Percentiles rank a stretch among this genome's conserved stretches.
These are phyloP conservation scores for Linnemannia elongata DNA, from an alignment of 192 early-diverging fungal species.

Conservation along the genomic window DNA sequence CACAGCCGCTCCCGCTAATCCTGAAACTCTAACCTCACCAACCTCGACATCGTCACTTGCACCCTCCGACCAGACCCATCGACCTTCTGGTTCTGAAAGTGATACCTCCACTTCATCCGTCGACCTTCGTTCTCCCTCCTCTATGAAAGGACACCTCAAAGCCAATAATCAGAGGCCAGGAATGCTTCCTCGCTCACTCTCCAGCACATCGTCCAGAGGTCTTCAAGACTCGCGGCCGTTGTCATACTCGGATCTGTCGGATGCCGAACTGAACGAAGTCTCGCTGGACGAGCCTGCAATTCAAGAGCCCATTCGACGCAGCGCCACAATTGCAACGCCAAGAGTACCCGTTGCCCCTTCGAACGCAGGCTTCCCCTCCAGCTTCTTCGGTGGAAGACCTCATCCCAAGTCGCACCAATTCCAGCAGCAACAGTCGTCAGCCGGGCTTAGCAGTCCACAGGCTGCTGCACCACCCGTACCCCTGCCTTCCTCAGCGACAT, in stretches of 20 bases:
- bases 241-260: slow-evolving; percentile 35
- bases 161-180: neutral
- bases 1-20: neutral
- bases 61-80: neutral
- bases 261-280: slow-evolving; percentile 43
- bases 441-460: neutral
- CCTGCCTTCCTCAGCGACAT: neutral
- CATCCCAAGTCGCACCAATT: slow-evolving; percentile 48
- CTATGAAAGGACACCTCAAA: neutral
- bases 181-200: slow-evolving; percentile 20
- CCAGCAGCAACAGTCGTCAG: slow-evolving; percentile 25
- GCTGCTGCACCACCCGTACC: neutral
- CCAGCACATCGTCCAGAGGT: slow-evolving; percentile 20
- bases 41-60: neutral
- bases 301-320: slow-evolving; percentile 14
- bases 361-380: slow-evolving; percentile 46
- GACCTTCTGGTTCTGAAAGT: slow-evolving; percentile 30
- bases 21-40: neutral
- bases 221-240: slow-evolving; percentile 10
- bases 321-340: slow-evolving; percentile 15
- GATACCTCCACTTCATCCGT: slow-evolving; percentile 29
- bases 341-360: slow-evolving; percentile 21
- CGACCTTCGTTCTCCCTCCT: slow-evolving; percentile 1
- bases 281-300: slow-evolving; percentile 38
- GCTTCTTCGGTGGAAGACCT: slow-evolving; percentile 48